Base-by-base conservation (phyloP, 1,284 basidiomycete genomes). In the Cutaneotrichosporon mucoides region DNA sequence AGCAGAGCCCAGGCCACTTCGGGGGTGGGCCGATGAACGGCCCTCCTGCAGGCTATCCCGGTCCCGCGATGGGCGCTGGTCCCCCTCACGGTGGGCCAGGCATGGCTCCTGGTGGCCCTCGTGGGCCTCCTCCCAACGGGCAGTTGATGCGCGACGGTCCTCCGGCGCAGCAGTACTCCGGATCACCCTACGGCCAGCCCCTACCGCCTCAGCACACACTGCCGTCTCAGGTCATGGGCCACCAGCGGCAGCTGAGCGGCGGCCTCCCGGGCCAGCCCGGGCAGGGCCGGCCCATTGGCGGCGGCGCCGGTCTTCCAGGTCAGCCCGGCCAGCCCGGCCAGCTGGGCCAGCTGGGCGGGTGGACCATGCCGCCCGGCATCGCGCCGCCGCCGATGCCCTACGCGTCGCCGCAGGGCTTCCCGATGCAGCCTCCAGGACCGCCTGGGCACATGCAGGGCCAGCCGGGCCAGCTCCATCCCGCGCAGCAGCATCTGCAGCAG, bases 231-330 rank as follows among this genome's bases (percentile, higher is more conserved):
- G 24, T 24, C 24, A 16, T 41, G 6, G 24, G 36, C 15, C 41
- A 56, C 42, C 40, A 43, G 40, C 36, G 41, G 15, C 15, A 35
- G 36, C 48, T 41, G n/a, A 38, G 45, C 38, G 37, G 43, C 13
- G 52, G 52, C 36, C n/a, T 51, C 3, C 38, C 42, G 11, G 37
- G 56, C 6, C 48, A 45, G 49, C 56, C 49, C 5, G 47, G 48
- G 8, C 41, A 43, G 41, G 35, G 40, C 4, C 55, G 49, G 8
- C 36, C 47, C 36, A 42, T 44, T n/a, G 53, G 53, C 11, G 36
- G 11, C 11, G 24, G 24, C 34, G 5, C 37, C 9, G 49, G 49
- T 9, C 49, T 55, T 9, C 53, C 53, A 4, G 53, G 53, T 44
- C 53, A 55, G 36, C 16, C 45, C 12, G 35, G 45, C 45, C 45